Base-by-base conservation (phyloP, 805 yeast species). In the Kluyveromyces dobzhanskii region DNA sequence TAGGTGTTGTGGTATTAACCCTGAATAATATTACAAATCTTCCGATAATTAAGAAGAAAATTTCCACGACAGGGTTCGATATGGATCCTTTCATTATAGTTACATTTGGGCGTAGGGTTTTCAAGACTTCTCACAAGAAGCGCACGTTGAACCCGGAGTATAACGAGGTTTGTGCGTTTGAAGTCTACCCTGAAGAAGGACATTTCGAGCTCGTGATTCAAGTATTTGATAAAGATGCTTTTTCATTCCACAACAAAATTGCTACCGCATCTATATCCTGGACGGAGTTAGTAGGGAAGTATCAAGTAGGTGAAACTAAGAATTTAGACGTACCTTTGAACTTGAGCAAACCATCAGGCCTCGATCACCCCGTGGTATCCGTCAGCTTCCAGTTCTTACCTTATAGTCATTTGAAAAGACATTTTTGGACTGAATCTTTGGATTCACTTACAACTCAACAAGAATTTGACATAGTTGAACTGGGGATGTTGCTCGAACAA, bases 1-100 rank as follows among this genome's bases (percentile, higher is more conserved):
- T 62, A 21, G 98, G 97, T 2, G 82, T 88, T 6, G 59, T 84
- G 3, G 85, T 82, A 49, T 54, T 90, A 26, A 94, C 88, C 45
- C 75, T 90, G 16, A 71, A 76, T 3, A 74, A 81, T 1, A 86
- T 90, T 8, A 64, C 75, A 2, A 86, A 80, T 41, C 65, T 90
- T 27, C 98, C 98, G 1, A 85, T 94, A 0, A 69, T 80, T 39
- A 71, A 72, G 30, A 80, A 81, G 46, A 58, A 54, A 35, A 64
- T 84, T 12, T 66, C 87, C 8, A 75, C 85, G 17, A 80, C 88
- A 1, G 43, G 37, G 14, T 90, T 83, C 54, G 95, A 87, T 59
- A 85, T 92, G 94, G 98, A 92, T 55, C 97, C 97, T 2, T 92
- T 90, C 62, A 90, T 90, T 3, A 86, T 90, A 14, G 80, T 86